A percentile compares a stretch with the other conserved stretches of the same genome.
phyloP scores from a whole-genome alignment of 208 protist genomes.

The Histomonas meleagridis region DNA sequence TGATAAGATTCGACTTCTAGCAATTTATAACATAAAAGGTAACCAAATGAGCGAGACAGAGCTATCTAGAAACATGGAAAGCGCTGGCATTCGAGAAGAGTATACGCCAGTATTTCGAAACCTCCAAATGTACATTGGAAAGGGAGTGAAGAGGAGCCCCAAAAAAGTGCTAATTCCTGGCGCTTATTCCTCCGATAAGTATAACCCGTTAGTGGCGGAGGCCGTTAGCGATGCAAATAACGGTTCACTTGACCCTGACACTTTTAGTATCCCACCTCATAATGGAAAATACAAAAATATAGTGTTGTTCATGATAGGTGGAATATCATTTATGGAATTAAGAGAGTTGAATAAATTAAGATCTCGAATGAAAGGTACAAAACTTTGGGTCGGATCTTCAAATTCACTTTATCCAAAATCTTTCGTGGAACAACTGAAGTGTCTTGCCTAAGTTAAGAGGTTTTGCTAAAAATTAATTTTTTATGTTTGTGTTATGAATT shows the following conservation, averaged over 20 bases:
- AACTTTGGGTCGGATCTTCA: neutral
- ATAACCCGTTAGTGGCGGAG: neutral
- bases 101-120: too few relatives aligned
- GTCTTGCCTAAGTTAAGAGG: too few relatives aligned
- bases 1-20: neutral
- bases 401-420: neutral
- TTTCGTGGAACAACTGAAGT: neutral
- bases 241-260: neutral
- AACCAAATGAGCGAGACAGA: neutral
- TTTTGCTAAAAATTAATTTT: too few relatives aligned
- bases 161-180: neutral
- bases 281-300: neutral
- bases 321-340: neutral
- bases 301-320: neutral
- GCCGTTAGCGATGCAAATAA: neutral
- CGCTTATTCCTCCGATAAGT: neutral
- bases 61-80: neutral
- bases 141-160: neutral
- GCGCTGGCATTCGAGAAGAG: neutral
- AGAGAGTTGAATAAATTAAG: neutral
- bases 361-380: neutral
- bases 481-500: too few relatives aligned
- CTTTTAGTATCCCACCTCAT: neutral
- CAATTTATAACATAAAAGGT: neutral
- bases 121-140: neutral